Evolutionary conservation across 495 filamentous ascomycete species (phyloP).

Genomic region (Extremus antarcticus): DNA sequence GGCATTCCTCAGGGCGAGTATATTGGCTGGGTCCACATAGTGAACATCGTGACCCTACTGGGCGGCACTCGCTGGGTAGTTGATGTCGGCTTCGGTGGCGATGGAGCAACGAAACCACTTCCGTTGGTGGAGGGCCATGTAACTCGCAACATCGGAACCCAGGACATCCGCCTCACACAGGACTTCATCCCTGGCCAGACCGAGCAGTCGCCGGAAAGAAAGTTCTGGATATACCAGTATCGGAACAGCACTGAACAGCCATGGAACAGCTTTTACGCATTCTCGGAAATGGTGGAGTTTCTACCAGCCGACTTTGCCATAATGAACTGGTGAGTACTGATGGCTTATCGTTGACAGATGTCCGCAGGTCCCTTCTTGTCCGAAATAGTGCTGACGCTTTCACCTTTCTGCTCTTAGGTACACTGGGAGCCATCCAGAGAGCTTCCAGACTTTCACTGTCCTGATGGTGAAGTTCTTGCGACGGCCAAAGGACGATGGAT

Average conservation of each 20-base stretch:
- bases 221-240: constrained; percentile 51
- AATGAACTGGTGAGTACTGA: constrained; percentile 54
- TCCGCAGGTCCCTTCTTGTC: no score
- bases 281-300: constrained; percentile 47
- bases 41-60: no score
- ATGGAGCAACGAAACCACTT: constrained; percentile 47
- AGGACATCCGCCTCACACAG: constrained; percentile 1
- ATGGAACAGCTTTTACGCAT: constrained; percentile 37
- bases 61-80: no score
- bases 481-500: constrained; percentile 6
- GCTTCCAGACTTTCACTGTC: constrained; percentile 39
- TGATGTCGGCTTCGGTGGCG: constrained; percentile 58
- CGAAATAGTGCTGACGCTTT: no score
- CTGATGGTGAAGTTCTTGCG: constrained; percentile 47
- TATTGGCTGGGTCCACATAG: no score
- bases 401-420: no score
- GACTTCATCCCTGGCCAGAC: constrained; percentile 34
- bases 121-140: neutral
- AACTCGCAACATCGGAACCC: constrained; percentile 2
- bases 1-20: no score
- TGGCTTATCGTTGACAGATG: no score
- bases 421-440: constrained; percentile 35
- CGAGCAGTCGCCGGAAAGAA: constrained; percentile 27
- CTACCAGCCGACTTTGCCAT: constrained; percentile 48
- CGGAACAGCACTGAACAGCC: neutral